These are phyloP conservation scores for Tulasnella sp. DNA, from an alignment of 768 basidiomycete species.

Conservation along the genomic window DNA sequence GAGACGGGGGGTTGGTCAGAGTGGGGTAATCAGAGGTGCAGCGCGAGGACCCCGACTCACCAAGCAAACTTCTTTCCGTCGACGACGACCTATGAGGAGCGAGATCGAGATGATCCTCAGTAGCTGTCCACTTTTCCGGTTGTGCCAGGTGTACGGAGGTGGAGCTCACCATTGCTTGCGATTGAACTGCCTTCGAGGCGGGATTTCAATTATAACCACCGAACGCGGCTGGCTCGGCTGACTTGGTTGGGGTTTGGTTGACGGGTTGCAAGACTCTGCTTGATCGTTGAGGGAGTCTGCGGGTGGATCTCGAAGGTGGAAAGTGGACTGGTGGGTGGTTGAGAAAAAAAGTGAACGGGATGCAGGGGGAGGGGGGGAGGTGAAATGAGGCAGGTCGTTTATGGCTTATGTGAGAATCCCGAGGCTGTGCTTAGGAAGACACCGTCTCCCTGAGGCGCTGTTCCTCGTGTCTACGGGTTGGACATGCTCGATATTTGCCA, in stretches of 20 bases:
- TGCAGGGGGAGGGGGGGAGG: not conserved
- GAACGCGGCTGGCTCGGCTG: not conserved
- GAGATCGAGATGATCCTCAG: not conserved
- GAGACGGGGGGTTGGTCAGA: not conserved
- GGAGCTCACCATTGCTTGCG: not conserved
- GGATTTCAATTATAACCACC: not conserved
- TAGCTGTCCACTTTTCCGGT: not conserved
- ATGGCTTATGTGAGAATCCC: not conserved
- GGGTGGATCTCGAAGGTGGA: not conserved
- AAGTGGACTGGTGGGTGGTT: not conserved
- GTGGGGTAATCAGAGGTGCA: not conserved
- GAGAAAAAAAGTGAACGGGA: not conserved
- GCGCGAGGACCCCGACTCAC: constrained; percentile 3
- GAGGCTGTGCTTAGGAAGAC: not conserved
- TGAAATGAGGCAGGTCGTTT: not conserved
- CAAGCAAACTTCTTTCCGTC: constrained; percentile 13
- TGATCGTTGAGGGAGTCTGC: not conserved
- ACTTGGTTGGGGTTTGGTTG: not conserved
- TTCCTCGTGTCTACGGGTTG: not conserved
- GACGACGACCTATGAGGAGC: not conserved
- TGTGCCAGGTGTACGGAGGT: not conserved
- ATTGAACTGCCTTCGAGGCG: not conserved
- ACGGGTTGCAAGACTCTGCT: not conserved
- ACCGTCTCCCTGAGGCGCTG: not conserved
- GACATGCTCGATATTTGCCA: not conserved